Evolutionary conservation across 2,329 filamentous ascomycete genomes (phyloP), one percentile per base, ranked within the genome.

Genomic region (Epichloe hybrida): DNA sequence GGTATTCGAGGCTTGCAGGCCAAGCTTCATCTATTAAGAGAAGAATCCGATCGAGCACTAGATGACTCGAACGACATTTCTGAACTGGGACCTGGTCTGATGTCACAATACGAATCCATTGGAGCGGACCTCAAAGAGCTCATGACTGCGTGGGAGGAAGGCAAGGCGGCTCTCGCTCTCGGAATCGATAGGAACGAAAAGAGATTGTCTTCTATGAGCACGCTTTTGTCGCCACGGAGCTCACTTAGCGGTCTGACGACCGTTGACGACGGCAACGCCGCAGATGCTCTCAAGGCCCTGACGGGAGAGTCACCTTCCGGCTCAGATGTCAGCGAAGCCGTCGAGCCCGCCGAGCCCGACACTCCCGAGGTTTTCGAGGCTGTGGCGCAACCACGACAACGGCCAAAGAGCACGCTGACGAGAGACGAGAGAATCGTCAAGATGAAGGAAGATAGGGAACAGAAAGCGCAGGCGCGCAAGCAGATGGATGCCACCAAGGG

Each of bases 21-120:
- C 37, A 98, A 97, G 66, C 81, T 98, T 71, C 89, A 94, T 53
- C 75, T 98, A 7, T 71, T 97, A 50, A 82, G 88, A 47, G 93
- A 98, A 65, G 89, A 96, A 65, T 94, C 90, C 0, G 88, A 87
- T 61, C 80, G 80, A 53, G 81, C 81, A 42, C 69, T 95, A 31
- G 86, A 95, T 60, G 81, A 84, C 58, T 81, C 86, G 38, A 74
- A 76, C 52, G 80, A 84, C 58, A 80, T 87, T 17, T 80, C 81
- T 4, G 86, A 95, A 57, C 76, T 95, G 15, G 88, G 86, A 0
- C 78, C 83, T 0, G 83, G 81, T 55, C 75, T 97, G 39, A 83
- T 95, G 75, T 71, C 82, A 21, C 93, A 97, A 61, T 98, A 97
- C 66, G 93, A 98, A 51, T 91, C 89, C 4, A 94, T 98, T 55